These are phyloP conservation scores for Zygosaccharomyces sapae DNA, from an alignment of 1,139 yeast species.

Conservation along the genomic window DNA sequence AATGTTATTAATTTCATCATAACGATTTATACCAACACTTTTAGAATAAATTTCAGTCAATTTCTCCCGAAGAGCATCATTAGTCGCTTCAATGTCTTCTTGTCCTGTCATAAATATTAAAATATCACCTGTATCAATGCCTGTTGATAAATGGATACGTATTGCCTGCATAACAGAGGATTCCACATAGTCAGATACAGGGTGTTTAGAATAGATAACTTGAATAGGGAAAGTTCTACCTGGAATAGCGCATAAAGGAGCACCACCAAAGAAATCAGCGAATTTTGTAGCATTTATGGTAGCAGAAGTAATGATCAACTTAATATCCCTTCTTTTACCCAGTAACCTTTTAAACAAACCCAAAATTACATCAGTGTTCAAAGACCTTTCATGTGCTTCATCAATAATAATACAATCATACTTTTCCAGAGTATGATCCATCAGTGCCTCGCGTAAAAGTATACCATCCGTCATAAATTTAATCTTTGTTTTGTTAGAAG, in stretches of 20 bases:
- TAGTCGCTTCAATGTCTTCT: conserved; percentile 86
- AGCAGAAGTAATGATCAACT: conserved; percentile 85
- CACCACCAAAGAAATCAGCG: conserved; percentile 73
- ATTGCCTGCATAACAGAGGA: conserved; percentile 79
- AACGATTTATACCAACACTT: conserved; percentile 17
- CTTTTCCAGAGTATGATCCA: conserved; percentile 60
- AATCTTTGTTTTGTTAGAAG: conserved; percentile 57
- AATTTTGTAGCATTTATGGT: conserved; percentile 88
- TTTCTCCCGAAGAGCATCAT: conserved; percentile 62
- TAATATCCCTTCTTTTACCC: conserved; percentile 62
- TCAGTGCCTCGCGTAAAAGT: conserved; percentile 66
- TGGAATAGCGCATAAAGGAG: conserved; percentile 84
- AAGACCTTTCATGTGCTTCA: conserved; percentile 92
- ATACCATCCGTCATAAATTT: conserved; percentile 96
- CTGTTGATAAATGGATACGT: conserved; percentile 62
- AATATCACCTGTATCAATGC: conserved; percentile 62
- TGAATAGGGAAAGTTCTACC: conserved; percentile 93
- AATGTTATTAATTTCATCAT: conserved; percentile 36
- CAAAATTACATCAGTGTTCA: conserved; percentile 78
- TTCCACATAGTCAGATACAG: conserved; percentile 78
- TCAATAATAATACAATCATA: conserved; percentile 89
- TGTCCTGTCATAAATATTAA: conserved; percentile 95
- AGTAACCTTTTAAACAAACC: conserved; percentile 71
- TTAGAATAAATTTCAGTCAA: conserved; percentile 46
- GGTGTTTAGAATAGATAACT: conserved; percentile 56